phyloP scores from a whole-genome alignment of 441 rosid species.

The Kokia cookei region DNA sequence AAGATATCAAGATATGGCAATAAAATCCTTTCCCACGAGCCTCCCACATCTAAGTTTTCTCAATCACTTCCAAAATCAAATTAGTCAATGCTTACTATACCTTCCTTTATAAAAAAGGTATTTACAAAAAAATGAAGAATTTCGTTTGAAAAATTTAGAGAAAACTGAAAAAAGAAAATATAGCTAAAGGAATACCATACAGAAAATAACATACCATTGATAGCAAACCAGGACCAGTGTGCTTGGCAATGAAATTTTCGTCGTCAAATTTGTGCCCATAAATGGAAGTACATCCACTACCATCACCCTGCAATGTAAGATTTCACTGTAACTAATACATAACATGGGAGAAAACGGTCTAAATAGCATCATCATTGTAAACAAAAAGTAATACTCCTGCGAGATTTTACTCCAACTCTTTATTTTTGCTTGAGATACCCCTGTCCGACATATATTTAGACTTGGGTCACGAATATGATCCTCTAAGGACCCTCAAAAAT shows the following conservation, averaged over 20 bases:
- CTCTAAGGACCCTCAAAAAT: not conserved
- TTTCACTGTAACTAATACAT: not conserved
- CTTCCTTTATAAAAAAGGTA: not conserved
- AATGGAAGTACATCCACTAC: slow-evolving; percentile 82
- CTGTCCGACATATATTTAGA: not conserved
- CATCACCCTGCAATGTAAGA: slow-evolving; percentile 74
- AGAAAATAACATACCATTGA: slow-evolving; percentile 60
- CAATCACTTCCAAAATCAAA: not conserved
- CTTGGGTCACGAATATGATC: not conserved
- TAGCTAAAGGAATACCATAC: not conserved
- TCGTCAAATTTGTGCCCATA: slow-evolving; percentile 87
- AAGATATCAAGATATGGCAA: not conserved
- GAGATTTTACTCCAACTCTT: no score
- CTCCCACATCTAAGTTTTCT: not conserved
- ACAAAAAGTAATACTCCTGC: not conserved
- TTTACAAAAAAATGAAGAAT: not conserved
- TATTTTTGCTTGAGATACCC: not conserved
- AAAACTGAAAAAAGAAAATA: no score
- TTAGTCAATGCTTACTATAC: not conserved
- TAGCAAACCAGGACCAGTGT: slow-evolving; percentile 93
- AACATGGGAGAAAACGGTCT: not conserved
- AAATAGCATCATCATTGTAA: not conserved
- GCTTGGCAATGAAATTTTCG: slow-evolving; percentile 83
- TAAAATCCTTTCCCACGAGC: not conserved
- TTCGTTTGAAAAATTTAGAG: no score